Percentiles rank a stretch among this genome's conserved stretches.
These are phyloP conservation scores for Cardiospermum halicacabum DNA, from an alignment of 345 rosid species.

Conservation along the genomic window DNA sequence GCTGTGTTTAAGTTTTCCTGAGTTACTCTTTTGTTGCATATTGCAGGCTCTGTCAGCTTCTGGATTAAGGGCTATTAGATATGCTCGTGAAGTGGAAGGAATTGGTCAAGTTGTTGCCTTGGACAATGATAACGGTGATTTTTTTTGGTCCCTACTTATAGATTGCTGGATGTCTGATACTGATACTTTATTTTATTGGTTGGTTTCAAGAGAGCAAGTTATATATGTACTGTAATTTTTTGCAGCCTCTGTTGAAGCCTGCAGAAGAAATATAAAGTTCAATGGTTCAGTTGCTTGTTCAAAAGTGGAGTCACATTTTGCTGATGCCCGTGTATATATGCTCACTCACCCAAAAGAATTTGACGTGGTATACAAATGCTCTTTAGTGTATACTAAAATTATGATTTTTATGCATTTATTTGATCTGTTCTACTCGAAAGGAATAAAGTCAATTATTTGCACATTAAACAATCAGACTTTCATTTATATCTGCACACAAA, in stretches of 20 bases:
- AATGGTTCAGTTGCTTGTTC: slow-evolving; percentile 81
- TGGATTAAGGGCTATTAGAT: slow-evolving; percentile 89
- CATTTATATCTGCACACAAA: neutral
- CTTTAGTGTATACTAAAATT: neutral
- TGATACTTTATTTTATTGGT: neutral
- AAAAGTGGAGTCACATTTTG: slow-evolving; percentile 89
- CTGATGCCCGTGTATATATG: slow-evolving; percentile 97
- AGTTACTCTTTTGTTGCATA: slow-evolving; percentile 8
- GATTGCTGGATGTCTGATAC: neutral
- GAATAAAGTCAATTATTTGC: neutral
- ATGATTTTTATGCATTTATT: slow-evolving; percentile 5
- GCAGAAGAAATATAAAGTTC: slow-evolving; percentile 86
- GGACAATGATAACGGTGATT: slow-evolving; percentile 86
- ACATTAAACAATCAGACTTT: neutral
- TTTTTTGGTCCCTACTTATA: too few species aligned
- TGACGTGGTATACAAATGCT: slow-evolving; percentile 66
- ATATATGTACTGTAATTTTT: neutral
- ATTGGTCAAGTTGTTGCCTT: slow-evolving; percentile 92
- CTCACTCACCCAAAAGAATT: slow-evolving; percentile 92
- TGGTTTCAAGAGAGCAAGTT: too few species aligned
- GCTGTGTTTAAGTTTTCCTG: neutral
- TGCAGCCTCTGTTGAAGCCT: slow-evolving; percentile 87
- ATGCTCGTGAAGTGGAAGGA: slow-evolving; percentile 90
- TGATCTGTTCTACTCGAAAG: neutral
- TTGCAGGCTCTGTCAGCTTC: slow-evolving; percentile 93